phyloP scores from a whole-genome alignment of 257 asterid genomes.

The Salvia miltiorrhiza region DNA sequence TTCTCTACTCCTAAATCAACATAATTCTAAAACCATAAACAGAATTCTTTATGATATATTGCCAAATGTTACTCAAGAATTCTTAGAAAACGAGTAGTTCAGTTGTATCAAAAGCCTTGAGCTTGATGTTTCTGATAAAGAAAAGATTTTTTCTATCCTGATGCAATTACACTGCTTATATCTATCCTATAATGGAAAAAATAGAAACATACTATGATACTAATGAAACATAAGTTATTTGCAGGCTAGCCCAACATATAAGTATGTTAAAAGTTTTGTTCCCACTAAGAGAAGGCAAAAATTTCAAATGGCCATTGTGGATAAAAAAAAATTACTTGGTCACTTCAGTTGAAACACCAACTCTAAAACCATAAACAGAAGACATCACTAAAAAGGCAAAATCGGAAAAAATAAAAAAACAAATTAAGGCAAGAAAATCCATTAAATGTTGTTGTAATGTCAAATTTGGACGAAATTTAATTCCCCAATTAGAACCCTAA shows the following conservation, averaged over 20 bases:
- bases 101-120: not conserved
- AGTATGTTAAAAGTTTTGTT: not conserved
- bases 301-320: not conserved
- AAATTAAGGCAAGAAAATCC: too few species aligned
- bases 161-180: not conserved
- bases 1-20: too few species aligned
- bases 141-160: not conserved
- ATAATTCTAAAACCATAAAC: too few species aligned
- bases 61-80: not conserved
- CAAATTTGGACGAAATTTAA: too few species aligned
- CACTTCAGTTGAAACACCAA: not conserved
- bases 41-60: not conserved
- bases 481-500: too few species aligned
- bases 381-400: too few species aligned
- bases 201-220: not conserved
- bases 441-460: too few species aligned
- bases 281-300: not conserved
- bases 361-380: too few species aligned
- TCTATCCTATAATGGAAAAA: not conserved
- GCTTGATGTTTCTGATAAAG: not conserved
- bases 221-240: constrained; percentile 16
- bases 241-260: constrained; percentile 93
- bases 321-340: not conserved
- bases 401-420: too few species aligned
- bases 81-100: not conserved